Evolutionary conservation across 1,284 basidiomycete species (phyloP).

Genomic region (Ceratobasidium sp.): DNA sequence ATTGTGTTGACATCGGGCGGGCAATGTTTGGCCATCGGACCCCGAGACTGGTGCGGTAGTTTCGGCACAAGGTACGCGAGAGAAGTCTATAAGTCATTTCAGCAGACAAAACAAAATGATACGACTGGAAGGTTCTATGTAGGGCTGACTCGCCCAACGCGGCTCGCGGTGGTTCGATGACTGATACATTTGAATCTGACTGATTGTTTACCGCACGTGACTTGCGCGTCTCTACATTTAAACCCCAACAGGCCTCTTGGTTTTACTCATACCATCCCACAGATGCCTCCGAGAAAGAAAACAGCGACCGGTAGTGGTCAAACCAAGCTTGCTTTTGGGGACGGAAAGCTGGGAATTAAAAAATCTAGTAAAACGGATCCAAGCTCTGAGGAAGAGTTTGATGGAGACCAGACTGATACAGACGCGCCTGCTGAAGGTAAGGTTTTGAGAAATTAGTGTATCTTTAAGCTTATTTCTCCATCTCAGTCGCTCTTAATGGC

Average conservation of each 20-base stretch:
- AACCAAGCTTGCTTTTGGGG: constrained; percentile 31
- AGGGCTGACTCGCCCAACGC: constrained; percentile 9
- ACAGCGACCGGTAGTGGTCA: constrained; percentile 9
- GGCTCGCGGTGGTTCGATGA: constrained; percentile 31
- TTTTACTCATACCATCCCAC: neutral
- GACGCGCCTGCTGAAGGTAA: constrained; percentile 19
- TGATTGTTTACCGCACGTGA: constrained; percentile 45
- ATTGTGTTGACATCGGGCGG: constrained; percentile 8
- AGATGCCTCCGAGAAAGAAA: constrained; percentile 42
- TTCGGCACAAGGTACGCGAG: constrained; percentile 12
- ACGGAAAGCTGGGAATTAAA: constrained; percentile 35
- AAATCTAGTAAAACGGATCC: constrained; percentile 23
- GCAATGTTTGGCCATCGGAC: constrained; percentile 4
- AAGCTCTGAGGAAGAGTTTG: constrained; percentile 32
- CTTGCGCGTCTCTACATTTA: constrained; percentile 22
- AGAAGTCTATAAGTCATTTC: neutral
- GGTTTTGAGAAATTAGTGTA: neutral
- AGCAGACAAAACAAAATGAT: constrained; percentile 9
- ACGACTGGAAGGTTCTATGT: constrained; percentile 8
- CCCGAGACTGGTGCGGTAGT: neutral
- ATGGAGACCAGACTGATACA: constrained; percentile 35
- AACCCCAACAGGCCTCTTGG: neutral
- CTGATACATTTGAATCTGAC: constrained; percentile 18
- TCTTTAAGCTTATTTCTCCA: constrained; percentile 1
- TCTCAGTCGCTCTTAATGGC: constrained; percentile 20